A percentile compares a stretch with the other conserved stretches of the same genome.
Conservation (phyloP, 2,329 filamentous ascomycete genomes). For the Knoxdaviesia capensis region DNA sequence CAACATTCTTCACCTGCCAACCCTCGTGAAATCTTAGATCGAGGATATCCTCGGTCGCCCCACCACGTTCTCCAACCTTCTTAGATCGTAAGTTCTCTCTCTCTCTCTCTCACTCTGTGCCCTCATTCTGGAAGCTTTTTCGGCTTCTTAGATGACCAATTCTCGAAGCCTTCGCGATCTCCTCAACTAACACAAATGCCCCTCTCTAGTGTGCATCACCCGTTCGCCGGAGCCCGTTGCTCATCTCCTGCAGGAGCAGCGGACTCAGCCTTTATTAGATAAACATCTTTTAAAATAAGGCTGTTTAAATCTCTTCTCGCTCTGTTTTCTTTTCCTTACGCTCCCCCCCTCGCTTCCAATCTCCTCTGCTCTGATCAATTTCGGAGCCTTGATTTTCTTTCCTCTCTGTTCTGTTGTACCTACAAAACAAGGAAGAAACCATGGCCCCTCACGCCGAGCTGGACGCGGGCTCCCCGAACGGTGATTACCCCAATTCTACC, state of each 20-base stretch:
- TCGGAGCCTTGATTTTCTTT: constrained; percentile 4
- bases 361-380: neutral
- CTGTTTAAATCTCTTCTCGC: constrained; percentile 2
- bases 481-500: constrained; percentile 2
- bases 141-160: too few species aligned
- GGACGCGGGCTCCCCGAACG: constrained; percentile 33
- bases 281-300: constrained; percentile 16
- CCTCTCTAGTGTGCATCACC: constrained; percentile 59
- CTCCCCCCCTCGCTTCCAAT: constrained; percentile 7
- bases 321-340: constrained; percentile 1
- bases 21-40: too few species aligned
- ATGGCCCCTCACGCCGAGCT: constrained; percentile 88
- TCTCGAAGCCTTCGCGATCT: too few species aligned
- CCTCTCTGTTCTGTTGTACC: constrained; percentile 7
- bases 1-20: too few species aligned
- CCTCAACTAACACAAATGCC: neutral
- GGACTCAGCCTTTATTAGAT: constrained; percentile 40
- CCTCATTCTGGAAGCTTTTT: neutral
- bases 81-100: constrained; percentile 60
- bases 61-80: constrained; percentile 88
- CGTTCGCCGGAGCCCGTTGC: constrained; percentile 91
- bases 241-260: constrained; percentile 69
- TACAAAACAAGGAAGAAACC: constrained; percentile 12
- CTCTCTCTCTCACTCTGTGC: neutral
- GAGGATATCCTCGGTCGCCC: constrained; percentile 31